A percentile compares a stretch with the other conserved stretches of the same genome.
Evolutionary conservation across 2,329 filamentous ascomycete genomes (phyloP).

Genomic region (Fusarium nygamai): DNA sequence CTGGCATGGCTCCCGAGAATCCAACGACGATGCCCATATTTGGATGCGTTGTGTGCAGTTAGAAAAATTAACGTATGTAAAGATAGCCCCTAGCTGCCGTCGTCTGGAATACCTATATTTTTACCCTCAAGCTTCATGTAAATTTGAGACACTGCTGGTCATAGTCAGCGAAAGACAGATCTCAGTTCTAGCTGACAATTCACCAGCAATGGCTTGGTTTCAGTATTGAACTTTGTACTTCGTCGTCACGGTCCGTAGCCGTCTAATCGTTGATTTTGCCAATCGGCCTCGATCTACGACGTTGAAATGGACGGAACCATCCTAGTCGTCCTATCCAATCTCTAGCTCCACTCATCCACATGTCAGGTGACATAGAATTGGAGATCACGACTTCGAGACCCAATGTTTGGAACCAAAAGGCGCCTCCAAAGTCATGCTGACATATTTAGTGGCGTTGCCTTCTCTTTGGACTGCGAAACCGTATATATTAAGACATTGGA

Average conservation of each 20-base stretch:
- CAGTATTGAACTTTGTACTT: neutral
- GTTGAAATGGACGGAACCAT: neutral
- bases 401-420: constrained; percentile 6
- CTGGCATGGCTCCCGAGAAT: neutral
- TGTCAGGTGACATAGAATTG: constrained; percentile 23
- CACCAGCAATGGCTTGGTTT: neutral
- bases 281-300: neutral
- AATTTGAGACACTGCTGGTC: neutral
- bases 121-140: neutral
- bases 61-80: neutral
- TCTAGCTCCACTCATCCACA: neutral
- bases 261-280: neutral
- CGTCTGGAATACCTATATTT: neutral
- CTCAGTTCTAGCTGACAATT: neutral
- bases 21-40: neutral
- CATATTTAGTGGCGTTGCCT: constrained; percentile 34
- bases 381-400: constrained; percentile 4
- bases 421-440: constrained; percentile 28
- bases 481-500: constrained; percentile 26
- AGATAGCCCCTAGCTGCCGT: neutral
- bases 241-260: neutral
- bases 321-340: neutral
- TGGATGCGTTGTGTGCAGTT: neutral
- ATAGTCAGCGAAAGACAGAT: neutral
- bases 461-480: constrained; percentile 22